Evolutionary conservation across 257 asterid species (phyloP), one percentile per base, ranked within the genome.

Genomic region (Scutellaria minor): DNA sequence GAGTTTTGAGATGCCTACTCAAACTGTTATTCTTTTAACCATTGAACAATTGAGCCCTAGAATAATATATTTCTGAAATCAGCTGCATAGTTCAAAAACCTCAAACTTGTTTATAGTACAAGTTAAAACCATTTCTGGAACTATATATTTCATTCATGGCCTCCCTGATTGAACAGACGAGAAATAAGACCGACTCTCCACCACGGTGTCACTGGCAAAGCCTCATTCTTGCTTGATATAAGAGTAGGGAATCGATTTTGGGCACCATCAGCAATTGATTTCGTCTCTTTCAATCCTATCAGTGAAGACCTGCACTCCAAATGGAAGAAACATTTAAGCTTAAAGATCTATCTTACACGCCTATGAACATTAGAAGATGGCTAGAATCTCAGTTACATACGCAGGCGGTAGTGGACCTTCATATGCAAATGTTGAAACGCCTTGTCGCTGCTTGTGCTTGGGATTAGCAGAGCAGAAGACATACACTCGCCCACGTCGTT

Each of bases 391-490:
- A 58, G 80, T 79, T 72, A 72, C 97, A 31, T 85, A 93, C 97
- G 0, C 73, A 20, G 86, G 78, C 12, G 86, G 82, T 41, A 77
- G 10, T 62, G 70, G 83, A 63, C 85, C 91, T 80, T 95, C 96
- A 45, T 83, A 84, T 6, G 98, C 97, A 82, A 88, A 73, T 6
- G 98, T 85, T 1, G 97, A 88, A 60, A 91, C 46, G 55, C 99
- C 98, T 74, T 95, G 98, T 3, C 96, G 80, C 83, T 95, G 98
- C 88, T 95, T 95, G 83, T 95, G 99, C 90, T 95, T 95, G 68
- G 98, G 98, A 83, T 90, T 92, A 41, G 86, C 93, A 9, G 98
- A 39, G 81, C 99, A 95, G 70, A 91, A 60, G 46, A 92, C 92
- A 68, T 90, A 95, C 35, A 95, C 93, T 22, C 97, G 91, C 73